Conservation (phyloP, 106 monocot genomes). For the Dactylorhiza incarnata region DNA sequence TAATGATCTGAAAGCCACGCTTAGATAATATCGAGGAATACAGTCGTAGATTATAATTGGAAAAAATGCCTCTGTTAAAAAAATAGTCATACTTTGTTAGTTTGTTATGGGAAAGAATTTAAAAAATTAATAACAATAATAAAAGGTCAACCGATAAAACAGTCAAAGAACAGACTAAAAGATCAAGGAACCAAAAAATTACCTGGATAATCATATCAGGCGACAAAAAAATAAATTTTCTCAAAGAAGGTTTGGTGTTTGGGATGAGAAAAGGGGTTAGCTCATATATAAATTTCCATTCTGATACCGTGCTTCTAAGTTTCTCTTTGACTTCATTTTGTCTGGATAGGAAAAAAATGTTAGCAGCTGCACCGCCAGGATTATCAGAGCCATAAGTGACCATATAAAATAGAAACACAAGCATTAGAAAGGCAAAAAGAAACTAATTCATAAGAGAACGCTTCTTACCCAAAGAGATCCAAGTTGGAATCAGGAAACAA, state of each 20-base stretch:
- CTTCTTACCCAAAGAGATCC: constrained; percentile 52
- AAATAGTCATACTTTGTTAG: neutral
- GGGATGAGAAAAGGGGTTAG: constrained; percentile 58
- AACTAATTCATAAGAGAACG: neutral
- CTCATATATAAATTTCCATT: constrained; percentile 28
- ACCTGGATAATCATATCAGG: constrained; percentile 60
- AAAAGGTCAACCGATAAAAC: neutral
- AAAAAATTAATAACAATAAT: neutral
- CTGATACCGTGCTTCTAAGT: constrained; percentile 19
- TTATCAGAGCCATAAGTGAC: neutral
- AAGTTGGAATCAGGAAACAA: constrained; percentile 52
- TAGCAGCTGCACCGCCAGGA: neutral
- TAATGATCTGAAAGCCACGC: neutral
- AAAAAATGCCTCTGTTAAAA: neutral
- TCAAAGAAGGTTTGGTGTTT: constrained; percentile 33
- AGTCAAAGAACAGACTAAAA: neutral
- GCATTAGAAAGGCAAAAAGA: constrained; percentile 2
- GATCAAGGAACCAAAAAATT: neutral
- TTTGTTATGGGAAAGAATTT: neutral
- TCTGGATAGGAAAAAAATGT: constrained; percentile 21
- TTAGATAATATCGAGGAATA: neutral
- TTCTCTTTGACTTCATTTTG: constrained; percentile 51
- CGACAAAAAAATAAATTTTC: constrained; percentile 53
- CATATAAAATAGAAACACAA: neutral
- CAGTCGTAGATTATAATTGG: neutral